phyloP scores from a whole-genome alignment of 1,284 basidiomycete species.

The Porogramme epimiltina region DNA sequence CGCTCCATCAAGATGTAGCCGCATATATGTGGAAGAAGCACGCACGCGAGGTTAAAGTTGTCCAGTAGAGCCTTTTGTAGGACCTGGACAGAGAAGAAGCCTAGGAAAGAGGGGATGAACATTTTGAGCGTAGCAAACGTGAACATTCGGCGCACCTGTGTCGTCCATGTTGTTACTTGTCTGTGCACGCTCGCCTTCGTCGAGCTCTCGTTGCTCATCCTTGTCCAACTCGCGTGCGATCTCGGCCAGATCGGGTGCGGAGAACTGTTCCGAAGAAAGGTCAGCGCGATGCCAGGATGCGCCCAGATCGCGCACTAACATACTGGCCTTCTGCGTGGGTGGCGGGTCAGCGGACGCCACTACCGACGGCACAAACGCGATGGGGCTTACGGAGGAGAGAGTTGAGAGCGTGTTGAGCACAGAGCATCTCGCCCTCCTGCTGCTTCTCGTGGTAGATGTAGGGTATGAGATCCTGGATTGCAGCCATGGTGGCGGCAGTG shows the following conservation, averaged over 20 bases:
- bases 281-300: constrained; percentile 11
- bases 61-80: constrained; percentile 81
- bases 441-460: constrained; percentile 79
- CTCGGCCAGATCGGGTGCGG: constrained; percentile 83
- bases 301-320: constrained; percentile 41
- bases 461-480: constrained; percentile 52
- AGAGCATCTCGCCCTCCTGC: constrained; percentile 77
- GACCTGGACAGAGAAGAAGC: constrained; percentile 88
- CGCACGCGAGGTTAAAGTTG: constrained; percentile 73
- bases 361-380: constrained; percentile 1
- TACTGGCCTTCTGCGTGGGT: constrained; percentile 63
- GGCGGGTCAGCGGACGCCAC: too few species aligned
- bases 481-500: constrained; percentile 45
- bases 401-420: constrained; percentile 86
- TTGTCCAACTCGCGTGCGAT: constrained; percentile 73
- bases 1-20: neutral
- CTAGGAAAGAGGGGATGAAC: constrained; percentile 36
- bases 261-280: constrained; percentile 54
- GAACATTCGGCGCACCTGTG: constrained; percentile 52
- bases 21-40: constrained; percentile 8
- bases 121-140: neutral
- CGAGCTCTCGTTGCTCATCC: constrained; percentile 43
- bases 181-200: constrained; percentile 35
- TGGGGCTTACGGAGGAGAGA: constrained; percentile 65
- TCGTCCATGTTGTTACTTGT: constrained; percentile 87